Percentiles rank a stretch among this genome's conserved stretches.
Conservation (phyloP, 805 yeast species). For the Limtongozyma cylindracea region DNA sequence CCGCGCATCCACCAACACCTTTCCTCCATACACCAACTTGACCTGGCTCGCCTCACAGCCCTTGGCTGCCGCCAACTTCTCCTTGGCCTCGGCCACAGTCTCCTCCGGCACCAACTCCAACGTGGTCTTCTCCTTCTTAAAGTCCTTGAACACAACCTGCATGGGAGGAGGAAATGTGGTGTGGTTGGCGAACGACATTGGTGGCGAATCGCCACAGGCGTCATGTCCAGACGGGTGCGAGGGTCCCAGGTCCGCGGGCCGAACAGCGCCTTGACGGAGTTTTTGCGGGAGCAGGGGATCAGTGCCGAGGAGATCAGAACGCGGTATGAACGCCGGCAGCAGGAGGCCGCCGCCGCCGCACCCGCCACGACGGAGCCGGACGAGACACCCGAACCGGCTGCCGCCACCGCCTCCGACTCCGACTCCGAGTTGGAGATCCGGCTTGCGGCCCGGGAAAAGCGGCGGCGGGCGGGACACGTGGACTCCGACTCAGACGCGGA, state of each 20-base stretch:
- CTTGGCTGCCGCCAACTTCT: conserved; percentile 40
- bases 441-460: not conserved
- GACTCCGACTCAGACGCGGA: conserved; percentile 6
- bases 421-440: not conserved
- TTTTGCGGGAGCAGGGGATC: conserved; percentile 73
- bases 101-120: conserved; percentile 50
- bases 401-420: not conserved
- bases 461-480: not conserved
- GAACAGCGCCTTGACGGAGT: conserved; percentile 77
- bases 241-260: conserved; percentile 22
- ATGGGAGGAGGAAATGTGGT: too few species aligned
- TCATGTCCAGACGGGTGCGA: conserved; percentile 1
- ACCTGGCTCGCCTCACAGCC: conserved; percentile 48
- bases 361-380: not conserved
- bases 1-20: conserved; percentile 69
- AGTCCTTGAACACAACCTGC: conserved; percentile 73
- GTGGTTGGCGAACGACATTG: too few species aligned
- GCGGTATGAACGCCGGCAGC: conserved; percentile 3
- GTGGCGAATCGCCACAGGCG: not conserved
- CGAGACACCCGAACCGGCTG: not conserved
- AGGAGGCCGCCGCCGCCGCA: conserved; percentile 4
- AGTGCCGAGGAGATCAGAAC: conserved; percentile 53
- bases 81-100: conserved; percentile 46
- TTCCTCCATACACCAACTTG: conserved; percentile 81
- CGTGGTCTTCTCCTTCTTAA: conserved; percentile 73